Conservation (phyloP, 345 rosid genomes). For the Brassica incana region DNA sequence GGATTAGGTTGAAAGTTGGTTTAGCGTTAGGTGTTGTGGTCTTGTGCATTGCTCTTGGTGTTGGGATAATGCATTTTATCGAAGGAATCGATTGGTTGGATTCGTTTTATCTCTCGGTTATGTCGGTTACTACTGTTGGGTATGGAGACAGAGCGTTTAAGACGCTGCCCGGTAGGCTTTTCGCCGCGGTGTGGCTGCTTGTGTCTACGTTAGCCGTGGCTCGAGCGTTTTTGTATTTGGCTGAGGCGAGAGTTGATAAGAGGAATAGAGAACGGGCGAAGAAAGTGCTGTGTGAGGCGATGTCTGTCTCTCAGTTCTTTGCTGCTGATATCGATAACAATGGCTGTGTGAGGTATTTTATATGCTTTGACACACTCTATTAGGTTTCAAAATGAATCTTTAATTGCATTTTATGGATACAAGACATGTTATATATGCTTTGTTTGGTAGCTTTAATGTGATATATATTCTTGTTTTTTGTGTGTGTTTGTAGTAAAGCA, state of each 20-base stretch:
- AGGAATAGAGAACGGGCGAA: constrained; percentile 79
- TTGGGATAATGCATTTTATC: constrained; percentile 75
- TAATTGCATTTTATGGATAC: background rate
- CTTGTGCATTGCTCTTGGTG: constrained; percentile 82
- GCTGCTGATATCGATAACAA: constrained; percentile 94
- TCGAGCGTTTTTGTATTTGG: constrained; percentile 77
- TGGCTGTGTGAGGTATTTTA: constrained; percentile 78
- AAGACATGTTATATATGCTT: constrained; percentile 8
- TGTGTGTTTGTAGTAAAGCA: constrained; percentile 52
- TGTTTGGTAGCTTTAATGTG: constrained; percentile 2
- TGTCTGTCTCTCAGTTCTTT: constrained; percentile 92
- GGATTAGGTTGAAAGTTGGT: constrained; percentile 93
- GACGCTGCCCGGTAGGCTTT: constrained; percentile 72
- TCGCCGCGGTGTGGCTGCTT: constrained; percentile 90
- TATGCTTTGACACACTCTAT: background rate
- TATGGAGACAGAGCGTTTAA: constrained; percentile 83
- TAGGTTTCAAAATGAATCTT: background rate
- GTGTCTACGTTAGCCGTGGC: constrained; percentile 92
- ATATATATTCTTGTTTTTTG: background rate
- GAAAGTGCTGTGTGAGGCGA: constrained; percentile 83
- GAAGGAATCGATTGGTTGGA: constrained; percentile 86
- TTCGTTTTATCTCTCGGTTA: constrained; percentile 86
- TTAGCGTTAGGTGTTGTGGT: constrained; percentile 91
- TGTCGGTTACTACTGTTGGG: constrained; percentile 97
- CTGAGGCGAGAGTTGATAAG: constrained; percentile 93